Evolutionary conservation across 2,329 filamentous ascomycete species (phyloP), one percentile per base, ranked within the genome.

Genomic region (Paraphaeosphaeria minitans): DNA sequence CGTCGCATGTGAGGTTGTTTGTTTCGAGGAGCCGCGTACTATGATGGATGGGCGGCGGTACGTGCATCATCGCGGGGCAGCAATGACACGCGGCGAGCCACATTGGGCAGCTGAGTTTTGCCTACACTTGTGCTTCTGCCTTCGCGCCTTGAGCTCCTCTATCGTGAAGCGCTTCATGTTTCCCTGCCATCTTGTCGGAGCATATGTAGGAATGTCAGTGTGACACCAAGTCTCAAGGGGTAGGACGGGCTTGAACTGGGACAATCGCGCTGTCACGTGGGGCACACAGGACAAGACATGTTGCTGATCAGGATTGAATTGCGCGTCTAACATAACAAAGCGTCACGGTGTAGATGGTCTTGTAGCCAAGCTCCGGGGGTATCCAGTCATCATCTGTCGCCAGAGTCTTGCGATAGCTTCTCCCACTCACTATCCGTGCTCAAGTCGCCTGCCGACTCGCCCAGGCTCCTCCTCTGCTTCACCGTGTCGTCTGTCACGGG

Each of bases 391-490:
- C 65, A 77, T 69, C 68, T 74, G 22, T 75, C 74, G 27, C 64
- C 73, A n/a, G 73, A 74, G 49, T 72, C 76, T 59, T 79, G 81
- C 76, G 90, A 90, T 22, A 98, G 90, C 82, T 95, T 96, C 81
- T 97, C 94, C 94, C 94, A 98, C 79, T 98, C 94, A 72, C 94
- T 94, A 79, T 98, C 94, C 4, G 93, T 97, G 78, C 92, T 94
- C 61, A 83, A 71, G 63, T 86, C 84, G 12, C 82, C 83, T 10
- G 72, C 82, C 54, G 82, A 82, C 56, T 82, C 82, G 12, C 79
- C 76, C 56, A 78, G 68, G 62, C 74, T 80, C 68, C 70, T 76
- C 58, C 80, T 76, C 72, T 81, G 81, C 72, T 78, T 79, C 61
- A 81, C 33, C 47, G 77, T 78, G 33, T 75, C 74, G 37, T 77